Conservation (phyloP, 2,329 filamentous ascomycete species). For the Fusarium keratoplasticum region DNA sequence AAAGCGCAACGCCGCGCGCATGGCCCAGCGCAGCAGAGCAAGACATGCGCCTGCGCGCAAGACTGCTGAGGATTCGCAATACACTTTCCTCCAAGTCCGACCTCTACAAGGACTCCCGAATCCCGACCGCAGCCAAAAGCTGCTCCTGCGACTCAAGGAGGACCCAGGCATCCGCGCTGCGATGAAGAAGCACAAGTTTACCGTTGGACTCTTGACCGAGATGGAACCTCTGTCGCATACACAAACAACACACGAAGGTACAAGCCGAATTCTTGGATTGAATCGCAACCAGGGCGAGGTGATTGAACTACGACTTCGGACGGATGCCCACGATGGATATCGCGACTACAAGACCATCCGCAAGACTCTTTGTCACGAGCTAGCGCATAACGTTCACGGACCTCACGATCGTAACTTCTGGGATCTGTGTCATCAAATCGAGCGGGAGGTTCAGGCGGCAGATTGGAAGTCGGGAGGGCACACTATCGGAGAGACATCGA, state of each 20-base stretch:
- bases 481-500: conserved; percentile 72
- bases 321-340: conserved; percentile 94
- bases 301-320: conserved; percentile 90
- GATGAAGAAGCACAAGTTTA: conserved; percentile 88
- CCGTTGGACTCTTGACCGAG: conserved; percentile 88
- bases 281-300: conserved; percentile 91
- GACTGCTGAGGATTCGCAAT: conserved; percentile 68
- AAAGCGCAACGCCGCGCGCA: conserved; percentile 57
- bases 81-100: conserved; percentile 84
- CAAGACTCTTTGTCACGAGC: conserved; percentile 92
- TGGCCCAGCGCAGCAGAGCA: conserved; percentile 46
- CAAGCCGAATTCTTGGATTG: conserved; percentile 82
- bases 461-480: conserved; percentile 82
- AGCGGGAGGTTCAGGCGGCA: conserved; percentile 82
- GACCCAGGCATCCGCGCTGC: conserved; percentile 87
- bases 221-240: conserved; percentile 94
- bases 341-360: conserved; percentile 92
- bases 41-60: conserved; percentile 29
- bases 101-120: conserved; percentile 83
- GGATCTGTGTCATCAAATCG: conserved; percentile 87
- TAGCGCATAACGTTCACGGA: conserved; percentile 90
- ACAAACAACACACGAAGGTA: conserved; percentile 73
- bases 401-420: conserved; percentile 91
- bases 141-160: conserved; percentile 79
- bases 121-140: conserved; percentile 75